Evolutionary conservation across 176 grass and related monocot genomes (phyloP).

Genomic region (Avena atlantica): DNA sequence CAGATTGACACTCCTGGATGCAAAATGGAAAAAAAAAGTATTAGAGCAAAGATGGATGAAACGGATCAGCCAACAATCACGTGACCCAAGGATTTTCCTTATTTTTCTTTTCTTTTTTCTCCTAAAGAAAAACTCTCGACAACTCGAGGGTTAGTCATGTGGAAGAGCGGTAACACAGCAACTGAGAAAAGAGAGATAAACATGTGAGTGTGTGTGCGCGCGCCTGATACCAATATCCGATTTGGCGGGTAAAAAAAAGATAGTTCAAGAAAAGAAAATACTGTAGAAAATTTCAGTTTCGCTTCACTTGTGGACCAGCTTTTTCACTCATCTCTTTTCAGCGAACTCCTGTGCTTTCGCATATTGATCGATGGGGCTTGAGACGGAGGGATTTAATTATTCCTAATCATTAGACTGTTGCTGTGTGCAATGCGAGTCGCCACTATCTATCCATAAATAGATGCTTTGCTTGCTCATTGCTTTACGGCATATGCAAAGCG

Average conservation of each 20-base stretch:
- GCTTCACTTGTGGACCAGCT: constrained; percentile 30
- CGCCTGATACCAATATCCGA: not conserved
- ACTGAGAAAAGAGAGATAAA: constrained; percentile 39
- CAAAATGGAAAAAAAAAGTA: not conserved
- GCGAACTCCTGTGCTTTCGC: constrained; percentile 5
- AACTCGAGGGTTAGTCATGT: constrained; percentile 42
- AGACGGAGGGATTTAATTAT: constrained; percentile 41
- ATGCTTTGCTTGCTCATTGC: constrained; percentile 40
- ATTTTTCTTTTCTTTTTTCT: not conserved
- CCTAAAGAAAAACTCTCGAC: constrained; percentile 27
- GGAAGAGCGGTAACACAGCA: constrained; percentile 43
- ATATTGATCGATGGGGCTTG: constrained; percentile 27
- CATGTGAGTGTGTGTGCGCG: constrained; percentile 15
- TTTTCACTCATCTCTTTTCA: constrained; percentile 1
- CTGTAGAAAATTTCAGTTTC: constrained; percentile 51
- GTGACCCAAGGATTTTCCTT: not conserved
- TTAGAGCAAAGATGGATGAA: constrained; percentile 18
- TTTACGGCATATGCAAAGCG: constrained; percentile 48
- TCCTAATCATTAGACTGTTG: constrained; percentile 51
- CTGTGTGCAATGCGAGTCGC: constrained; percentile 17
- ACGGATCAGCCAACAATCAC: constrained; percentile 6
- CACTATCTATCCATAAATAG: constrained; percentile 36
- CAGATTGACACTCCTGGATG: not conserved
- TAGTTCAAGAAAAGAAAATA: constrained; percentile 25
- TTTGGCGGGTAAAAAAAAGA: constrained; percentile 42